These are phyloP conservation scores for Suhomyces taliae DNA, from an alignment of 1,139 yeast species.

Conservation along the genomic window DNA sequence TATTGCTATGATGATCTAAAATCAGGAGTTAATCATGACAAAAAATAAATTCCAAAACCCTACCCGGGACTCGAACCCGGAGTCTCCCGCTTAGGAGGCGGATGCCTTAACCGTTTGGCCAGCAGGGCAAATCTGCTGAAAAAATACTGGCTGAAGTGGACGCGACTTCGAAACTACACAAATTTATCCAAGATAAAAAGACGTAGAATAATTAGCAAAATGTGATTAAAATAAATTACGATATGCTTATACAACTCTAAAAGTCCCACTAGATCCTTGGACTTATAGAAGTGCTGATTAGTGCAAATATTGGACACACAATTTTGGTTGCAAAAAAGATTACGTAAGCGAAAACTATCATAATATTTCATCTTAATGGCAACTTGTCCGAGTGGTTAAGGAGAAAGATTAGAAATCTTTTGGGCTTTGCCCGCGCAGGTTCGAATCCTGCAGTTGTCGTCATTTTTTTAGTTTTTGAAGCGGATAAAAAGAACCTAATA, in stretches of 20 bases:
- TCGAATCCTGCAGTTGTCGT: slow-evolving; percentile 52
- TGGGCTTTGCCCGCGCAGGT: slow-evolving; percentile 58
- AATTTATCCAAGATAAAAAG: too few relatives aligned
- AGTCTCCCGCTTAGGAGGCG: slow-evolving; percentile 96
- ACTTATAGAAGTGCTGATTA: too few relatives aligned
- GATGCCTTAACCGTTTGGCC: slow-evolving; percentile 95
- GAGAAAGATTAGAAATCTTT: slow-evolving; percentile 40
- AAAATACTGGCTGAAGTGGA: neutral
- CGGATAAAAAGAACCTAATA: too few relatives aligned
- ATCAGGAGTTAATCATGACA: neutral
- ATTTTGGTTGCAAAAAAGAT: too few relatives aligned
- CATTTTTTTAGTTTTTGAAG: slow-evolving; percentile 13
- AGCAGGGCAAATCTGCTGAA: slow-evolving; percentile 53
- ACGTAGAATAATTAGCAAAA: too few relatives aligned
- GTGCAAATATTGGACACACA: too few relatives aligned
- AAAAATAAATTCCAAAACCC: slow-evolving; percentile 41
- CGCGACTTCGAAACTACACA: neutral
- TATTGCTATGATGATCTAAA: too few relatives aligned
- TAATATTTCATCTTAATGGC: slow-evolving; percentile 7
- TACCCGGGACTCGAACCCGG: slow-evolving; percentile 98
- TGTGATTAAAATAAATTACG: too few relatives aligned
- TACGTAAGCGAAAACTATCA: too few relatives aligned
- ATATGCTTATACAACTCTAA: too few relatives aligned
- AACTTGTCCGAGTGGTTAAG: slow-evolving; percentile 41
- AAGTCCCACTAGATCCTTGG: too few relatives aligned